Evolutionary conservation across 2,329 filamentous ascomycete species (phyloP), one percentile per base, ranked within the genome.

Genomic region (Epichloe elymi): DNA sequence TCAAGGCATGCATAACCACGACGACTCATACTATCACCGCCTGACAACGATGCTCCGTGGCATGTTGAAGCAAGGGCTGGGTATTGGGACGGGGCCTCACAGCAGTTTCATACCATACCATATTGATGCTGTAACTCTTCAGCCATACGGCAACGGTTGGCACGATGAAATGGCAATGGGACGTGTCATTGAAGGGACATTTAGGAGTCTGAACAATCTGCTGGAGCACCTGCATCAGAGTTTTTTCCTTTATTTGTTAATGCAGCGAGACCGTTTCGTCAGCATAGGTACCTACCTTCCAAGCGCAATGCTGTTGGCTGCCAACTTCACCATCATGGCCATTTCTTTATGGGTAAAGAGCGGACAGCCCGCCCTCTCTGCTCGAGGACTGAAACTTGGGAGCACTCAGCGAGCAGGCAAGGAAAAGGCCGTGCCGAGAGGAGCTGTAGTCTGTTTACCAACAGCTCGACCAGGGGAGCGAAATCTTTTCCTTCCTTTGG

Each of bases 241-340:
- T 66, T 98, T 98, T 98, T 98, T 98, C 78, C 97, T 98, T 70
- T 98, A 98, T 66, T 74, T 98, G 48, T 76, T 98, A 43, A 89
- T 97, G 80, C 85, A 94, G 58, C 80, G 83, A 33, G 87, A 93
- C 60, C 83, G 90, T 11, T 98, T 98, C 64, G 93, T 97, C 59
- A 97, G 90, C 68, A 98, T 98, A 56, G 93, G 93, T 15, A 98
- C 91, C 1, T 98, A 98, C 63, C 76, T 98, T 3, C 93, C 93
- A 0, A 94, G 88, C 59, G 93, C 93, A n/a, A 98, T 98, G 93
- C 70, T 97, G 48, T 78, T 98, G 52, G 93, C 93, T 2, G 86
- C 84, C 42, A 96, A 90, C 65, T 97, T 97, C 63, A 95, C 87
- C 33, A 91, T 98, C 64, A 95, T 91, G 74, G 88, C 91, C 5